These are phyloP conservation scores for Debaryomyces nepalensis DNA, from an alignment of 1,139 yeast genomes.

Conservation along the genomic window DNA sequence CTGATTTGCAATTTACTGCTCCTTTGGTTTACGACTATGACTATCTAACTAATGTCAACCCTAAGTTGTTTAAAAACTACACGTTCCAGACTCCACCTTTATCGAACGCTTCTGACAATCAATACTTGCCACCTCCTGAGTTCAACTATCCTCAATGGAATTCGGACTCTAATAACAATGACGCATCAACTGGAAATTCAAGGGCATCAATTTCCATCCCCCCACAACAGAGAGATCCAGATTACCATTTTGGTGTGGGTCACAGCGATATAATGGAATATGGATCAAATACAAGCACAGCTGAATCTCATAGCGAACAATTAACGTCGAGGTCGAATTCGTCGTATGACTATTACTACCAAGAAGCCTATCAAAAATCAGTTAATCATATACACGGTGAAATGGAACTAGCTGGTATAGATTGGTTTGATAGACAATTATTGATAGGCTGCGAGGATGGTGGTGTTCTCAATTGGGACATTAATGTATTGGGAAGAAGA, in stretches of 20 bases:
- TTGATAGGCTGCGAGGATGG: constrained; percentile 50
- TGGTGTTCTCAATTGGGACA: constrained; percentile 49
- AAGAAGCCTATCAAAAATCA: constrained; percentile 32
- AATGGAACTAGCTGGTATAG: constrained; percentile 50
- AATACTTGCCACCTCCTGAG: constrained; percentile 24
- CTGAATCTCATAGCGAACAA: constrained; percentile 1
- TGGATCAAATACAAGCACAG: neutral
- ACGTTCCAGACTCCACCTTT: constrained; percentile 36
- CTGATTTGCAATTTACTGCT: constrained; percentile 31
- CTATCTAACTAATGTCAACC: constrained; percentile 43
- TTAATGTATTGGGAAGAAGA: constrained; percentile 45
- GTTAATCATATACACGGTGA: constrained; percentile 51
- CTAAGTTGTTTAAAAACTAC: constrained; percentile 45
- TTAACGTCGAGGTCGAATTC: constrained; percentile 3
- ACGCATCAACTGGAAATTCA: neutral
- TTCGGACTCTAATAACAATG: constrained; percentile 16
- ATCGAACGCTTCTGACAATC: constrained; percentile 11
- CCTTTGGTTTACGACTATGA: constrained; percentile 53
- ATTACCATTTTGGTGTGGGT: constrained; percentile 4
- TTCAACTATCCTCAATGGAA: constrained; percentile 34
- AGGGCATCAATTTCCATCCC: constrained; percentile 11
- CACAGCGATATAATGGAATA: constrained; percentile 1
- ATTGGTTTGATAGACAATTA: constrained; percentile 42
- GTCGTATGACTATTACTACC: constrained; percentile 14
- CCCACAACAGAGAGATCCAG: constrained; percentile 10